Percentiles rank a stretch among this genome's conserved stretches.
These are phyloP conservation scores for Hamamelis virginiana DNA, from an alignment of 164 flowering plant species.

Conservation along the genomic window DNA sequence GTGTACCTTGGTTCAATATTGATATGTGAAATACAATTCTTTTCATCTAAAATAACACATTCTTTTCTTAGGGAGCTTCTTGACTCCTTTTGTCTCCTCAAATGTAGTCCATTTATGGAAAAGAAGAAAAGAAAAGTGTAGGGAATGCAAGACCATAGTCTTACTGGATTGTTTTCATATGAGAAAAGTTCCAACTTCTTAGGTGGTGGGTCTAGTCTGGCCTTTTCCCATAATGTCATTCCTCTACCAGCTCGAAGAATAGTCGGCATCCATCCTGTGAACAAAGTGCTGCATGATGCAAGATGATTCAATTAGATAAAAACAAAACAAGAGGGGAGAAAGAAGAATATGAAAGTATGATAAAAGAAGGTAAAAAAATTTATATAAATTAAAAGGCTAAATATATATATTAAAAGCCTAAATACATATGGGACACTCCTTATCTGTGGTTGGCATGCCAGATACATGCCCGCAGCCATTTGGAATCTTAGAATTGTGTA, in stretches of 20 bases:
- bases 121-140: neutral
- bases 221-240: constrained; percentile 67
- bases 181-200: constrained; percentile 65
- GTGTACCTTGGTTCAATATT: too few species aligned
- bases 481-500: too few species aligned
- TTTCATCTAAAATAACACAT: too few species aligned
- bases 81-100: neutral
- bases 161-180: constrained; percentile 70
- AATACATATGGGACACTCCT: too few species aligned
- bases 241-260: constrained; percentile 81
- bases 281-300: constrained; percentile 48
- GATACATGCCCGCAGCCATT: too few species aligned
- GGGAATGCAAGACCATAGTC: neutral
- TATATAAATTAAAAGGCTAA: neutral
- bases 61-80: neutral
- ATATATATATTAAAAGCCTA: too few species aligned
- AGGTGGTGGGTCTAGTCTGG: constrained; percentile 47
- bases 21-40: too few species aligned
- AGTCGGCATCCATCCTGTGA: constrained; percentile 87
- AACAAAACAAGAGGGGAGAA: neutral
- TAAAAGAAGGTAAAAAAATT: neutral
- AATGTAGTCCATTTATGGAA: neutral
- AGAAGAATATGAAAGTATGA: neutral
- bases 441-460: too few species aligned
- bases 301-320: neutral